Evolutionary conservation across 352 stramenopile genomes (phyloP).

Genomic region (Phytophthora idaei): DNA sequence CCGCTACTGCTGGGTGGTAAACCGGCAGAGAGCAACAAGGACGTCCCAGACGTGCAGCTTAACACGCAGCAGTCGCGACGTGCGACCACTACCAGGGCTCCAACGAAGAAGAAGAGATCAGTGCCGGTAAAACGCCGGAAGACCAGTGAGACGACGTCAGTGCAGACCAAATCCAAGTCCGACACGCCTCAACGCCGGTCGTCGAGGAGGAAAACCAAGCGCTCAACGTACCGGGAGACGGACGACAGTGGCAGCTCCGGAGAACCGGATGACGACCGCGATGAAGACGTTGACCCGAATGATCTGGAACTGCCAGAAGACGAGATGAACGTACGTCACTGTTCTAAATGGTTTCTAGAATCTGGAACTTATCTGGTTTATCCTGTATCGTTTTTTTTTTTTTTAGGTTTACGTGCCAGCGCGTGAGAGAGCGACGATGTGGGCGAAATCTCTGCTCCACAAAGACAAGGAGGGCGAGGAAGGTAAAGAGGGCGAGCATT

Average conservation of each 20-base stretch:
- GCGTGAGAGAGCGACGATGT: slow-evolving; percentile 73
- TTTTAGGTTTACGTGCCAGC: slow-evolving; percentile 68
- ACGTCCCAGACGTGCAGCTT: slow-evolving; percentile 28
- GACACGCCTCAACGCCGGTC: slow-evolving; percentile 23
- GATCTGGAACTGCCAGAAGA: slow-evolving; percentile 56
- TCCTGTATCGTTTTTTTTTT: not conserved
- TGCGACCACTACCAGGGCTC: slow-evolving; percentile 35
- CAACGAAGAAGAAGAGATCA: slow-evolving; percentile 24
- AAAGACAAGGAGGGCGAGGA: slow-evolving; percentile 45
- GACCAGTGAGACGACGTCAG: slow-evolving; percentile 12
- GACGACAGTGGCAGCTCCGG: slow-evolving; percentile 37
- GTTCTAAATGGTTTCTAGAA: slow-evolving; percentile 1
- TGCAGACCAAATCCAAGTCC: slow-evolving; percentile 9
- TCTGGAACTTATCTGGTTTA: not conserved
- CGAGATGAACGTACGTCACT: slow-evolving; percentile 32
- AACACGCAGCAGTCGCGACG: slow-evolving; percentile 23
- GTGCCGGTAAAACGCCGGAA: slow-evolving; percentile 31
- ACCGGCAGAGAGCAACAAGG: slow-evolving; percentile 20
- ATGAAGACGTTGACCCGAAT: slow-evolving; percentile 49
- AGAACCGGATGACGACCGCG: slow-evolving; percentile 43
- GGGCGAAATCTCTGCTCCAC: slow-evolving; percentile 67
- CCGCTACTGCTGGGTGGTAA: slow-evolving; percentile 41
- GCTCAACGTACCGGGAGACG: slow-evolving; percentile 46
- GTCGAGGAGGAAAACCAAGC: slow-evolving; percentile 55
- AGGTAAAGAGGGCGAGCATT: slow-evolving; percentile 20